phyloP scores from a whole-genome alignment of 164 flowering plant species.

The Berberis vulgaris region DNA sequence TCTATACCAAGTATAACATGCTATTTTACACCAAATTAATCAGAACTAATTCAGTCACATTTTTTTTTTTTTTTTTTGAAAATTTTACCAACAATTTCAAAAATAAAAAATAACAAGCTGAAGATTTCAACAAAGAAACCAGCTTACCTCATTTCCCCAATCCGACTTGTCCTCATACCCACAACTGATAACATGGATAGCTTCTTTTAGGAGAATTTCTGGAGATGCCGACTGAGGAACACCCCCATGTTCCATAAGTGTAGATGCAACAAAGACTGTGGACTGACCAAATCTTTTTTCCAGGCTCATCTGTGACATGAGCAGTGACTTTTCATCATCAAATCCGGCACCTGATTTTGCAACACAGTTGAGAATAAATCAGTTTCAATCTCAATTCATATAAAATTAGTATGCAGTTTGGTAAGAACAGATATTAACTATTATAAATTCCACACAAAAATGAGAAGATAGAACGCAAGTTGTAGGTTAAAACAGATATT shows the following conservation, averaged over 20 bases:
- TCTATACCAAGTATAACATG: too few species aligned
- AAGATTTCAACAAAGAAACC: not conserved
- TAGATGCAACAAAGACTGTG: constrained; percentile 78
- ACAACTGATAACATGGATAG: constrained; percentile 89
- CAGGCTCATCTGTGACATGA: constrained; percentile 80
- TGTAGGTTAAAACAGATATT: not conserved
- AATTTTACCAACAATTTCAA: not conserved
- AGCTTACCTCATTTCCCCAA: constrained; percentile 71
- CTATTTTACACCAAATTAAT: too few species aligned
- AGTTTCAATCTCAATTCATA: not conserved
- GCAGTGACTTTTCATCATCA: constrained; percentile 44
- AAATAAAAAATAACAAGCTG: not conserved
- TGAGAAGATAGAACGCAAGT: too few species aligned
- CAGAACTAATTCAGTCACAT: not conserved
- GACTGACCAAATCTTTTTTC: constrained; percentile 87
- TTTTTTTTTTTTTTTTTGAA: not conserved
- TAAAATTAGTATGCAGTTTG: not conserved
- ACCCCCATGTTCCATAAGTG: constrained; percentile 89
- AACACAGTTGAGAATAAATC: not conserved
- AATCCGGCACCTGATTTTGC: constrained; percentile 7
- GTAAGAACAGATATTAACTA: too few species aligned
- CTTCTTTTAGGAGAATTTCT: constrained; percentile 76
- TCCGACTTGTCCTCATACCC: constrained; percentile 84
- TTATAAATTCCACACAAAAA: too few species aligned
- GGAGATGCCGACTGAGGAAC: constrained; percentile 80